Base-by-base conservation (phyloP, 1,284 basidiomycete genomes). In the Boletus smithii region DNA sequence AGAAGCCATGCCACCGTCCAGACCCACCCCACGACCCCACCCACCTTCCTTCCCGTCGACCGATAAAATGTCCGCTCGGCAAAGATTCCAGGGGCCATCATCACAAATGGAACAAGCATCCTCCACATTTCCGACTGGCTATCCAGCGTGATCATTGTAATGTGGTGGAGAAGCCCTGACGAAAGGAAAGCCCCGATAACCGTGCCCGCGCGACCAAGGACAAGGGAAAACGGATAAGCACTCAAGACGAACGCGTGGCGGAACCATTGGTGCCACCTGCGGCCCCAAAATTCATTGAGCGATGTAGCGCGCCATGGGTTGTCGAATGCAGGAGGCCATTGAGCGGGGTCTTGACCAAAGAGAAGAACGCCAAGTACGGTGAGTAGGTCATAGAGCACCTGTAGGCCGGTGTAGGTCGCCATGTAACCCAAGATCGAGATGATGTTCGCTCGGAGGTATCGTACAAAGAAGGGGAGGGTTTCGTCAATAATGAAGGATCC, bases 131-230 rank as follows among this genome's bases (percentile, higher is more conserved):
- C 78, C 0, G 67, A 65, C 7, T 73, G 76, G 9, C 64, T 63
- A 2, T 75, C 73, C 68, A 81, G 73, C 0, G 76, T 74, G 70
- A 23, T 5, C 36, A 80, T 51, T 10, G 73, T 74, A 20, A 73
- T 48, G 51, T 78, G 66, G 51, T 85, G 83, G 23, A 81, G 54
- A 0, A 79, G 35, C 2, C 72, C 81, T 0, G 82, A 85, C 7
- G 73, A 58, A 3, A 77, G 49, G 59, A 85, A 85, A 0, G 73
- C 71, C 9, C 80, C 81, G 5, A 83, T 27, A 5, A 81, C 63
- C 5, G 61, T 66, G 4, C 75, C 79, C 1, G 58, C 35, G 8
- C 70, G 70, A 5, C 80, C 80, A 18, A 75, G 58, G 16, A 62
- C n/a, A 1, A 46, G 7, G 6, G 18, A 29, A 22, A 46, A 17